Evolutionary conservation across 2,329 filamentous ascomycete species (phyloP), one percentile per base, ranked within the genome.

Genomic region (Cordyceps militaris): DNA sequence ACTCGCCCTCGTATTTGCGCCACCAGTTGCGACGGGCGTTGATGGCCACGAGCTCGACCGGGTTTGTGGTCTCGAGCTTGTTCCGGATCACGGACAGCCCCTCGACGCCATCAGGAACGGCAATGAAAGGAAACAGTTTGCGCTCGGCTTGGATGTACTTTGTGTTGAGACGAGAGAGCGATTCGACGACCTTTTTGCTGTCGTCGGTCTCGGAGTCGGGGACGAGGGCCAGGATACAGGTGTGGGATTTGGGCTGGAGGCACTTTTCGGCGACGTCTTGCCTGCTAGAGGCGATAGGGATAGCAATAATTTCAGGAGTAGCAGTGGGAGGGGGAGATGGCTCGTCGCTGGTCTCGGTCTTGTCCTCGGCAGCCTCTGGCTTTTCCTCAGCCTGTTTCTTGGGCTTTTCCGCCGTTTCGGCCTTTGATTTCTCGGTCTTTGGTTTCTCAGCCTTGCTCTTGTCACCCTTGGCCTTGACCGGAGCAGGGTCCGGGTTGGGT

Each of bases 1-100:
- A 85, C 44, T 81, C 75, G 3, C 80, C 83, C 49, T 82, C 74
- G 70, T 89, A 94, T 59, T 81, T 82, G 66, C 88, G 87, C 83
- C 86, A 95, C 94, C 94, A 99, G 43, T 82, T 81, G 56, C 91
- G 85, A 66, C 92, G 91, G 32, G 83, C 88, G 71, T 97, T 97
- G 59, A 96, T 71, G 16, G 91, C 91, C 56, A 97, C 77, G 46
- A 97, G 73, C 67, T 92, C 85, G 16, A 91, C 75, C 7, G 83
- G 75, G 1, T 76, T 75, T 1, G 73, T 70, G 23, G 97, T 77
- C 1, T 77, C 80, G 19, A 97, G 81, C 3, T 66, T 63, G 38
- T 67, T 64, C 24, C 65, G 66, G 2, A 76, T 60, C 63, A 87
- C 87, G 0, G 66, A 63, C 1, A 66, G 59, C 3, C 66, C 66